Evolutionary conservation across 1,139 yeast species (phyloP), one percentile per base, ranked within the genome.

Genomic region (Sporopachydermia cereana): DNA sequence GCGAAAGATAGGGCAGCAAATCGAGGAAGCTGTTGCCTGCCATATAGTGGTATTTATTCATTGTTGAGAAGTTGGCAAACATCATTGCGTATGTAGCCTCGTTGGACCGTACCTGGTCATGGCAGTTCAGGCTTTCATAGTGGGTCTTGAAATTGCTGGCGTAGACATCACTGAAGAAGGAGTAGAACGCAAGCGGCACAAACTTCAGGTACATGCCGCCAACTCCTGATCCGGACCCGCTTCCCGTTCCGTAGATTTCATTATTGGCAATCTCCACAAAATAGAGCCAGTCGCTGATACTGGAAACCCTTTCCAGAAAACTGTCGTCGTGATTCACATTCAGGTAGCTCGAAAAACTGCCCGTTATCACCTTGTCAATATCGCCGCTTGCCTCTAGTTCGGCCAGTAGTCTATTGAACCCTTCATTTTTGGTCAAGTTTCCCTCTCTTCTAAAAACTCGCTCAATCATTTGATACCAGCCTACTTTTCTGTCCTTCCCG

Each of bases 201-300:
- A 34, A 34, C n/a, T 34, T 34, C 5, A 34, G 22, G 17, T 34
- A 34, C 9, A 16, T n/a, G 9, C 22, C 39, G 9, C 39, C 39
- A 12, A 20, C 39, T 7, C 39, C 39, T 16, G 39, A 34, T 7
- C 39, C 39, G 5, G 39, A 34, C 22, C 39, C 39, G 12, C 7
- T 16, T 12, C 22, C 46, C 9, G 46, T 44, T 4, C 66, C 68
- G 47, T 72, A 74, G 46, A 70, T 55, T 24, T 76, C 63, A 48
- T 60, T 57, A 36, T 61, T 56, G 56, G 76, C 61, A 24, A 61
- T 49, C 55, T 88, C 96, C 51, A 77, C 74, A 57, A 81, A 83
- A 51, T 65, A 72, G 24, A 84, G 58, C 96, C 96, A 89, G 50
- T 86, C 95, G 42, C 85, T 76, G 14, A 86, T 63, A 41, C 63